Evolutionary conservation across 257 asterid genomes (phyloP), one percentile per base, ranked within the genome.

Genomic region (Coffea eugenioides): DNA sequence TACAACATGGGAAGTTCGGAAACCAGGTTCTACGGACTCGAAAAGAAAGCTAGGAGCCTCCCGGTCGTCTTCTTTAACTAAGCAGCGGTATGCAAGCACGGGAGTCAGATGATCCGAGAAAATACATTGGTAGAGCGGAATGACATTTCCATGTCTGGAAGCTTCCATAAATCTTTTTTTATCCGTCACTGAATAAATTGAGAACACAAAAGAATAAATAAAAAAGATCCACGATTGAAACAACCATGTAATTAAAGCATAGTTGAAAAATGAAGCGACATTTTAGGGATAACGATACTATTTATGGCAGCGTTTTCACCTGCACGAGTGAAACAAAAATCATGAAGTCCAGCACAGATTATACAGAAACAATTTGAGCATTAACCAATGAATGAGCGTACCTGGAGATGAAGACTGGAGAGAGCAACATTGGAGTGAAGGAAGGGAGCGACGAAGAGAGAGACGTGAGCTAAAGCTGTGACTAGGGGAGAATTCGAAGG

Each of bases 71-170:
- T 95, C 98, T 66, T 91, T 91, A 69, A 95, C 98, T 81, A 95
- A 87, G 83, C 99, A 95, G 48, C 99, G 92, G 79, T 95, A 93
- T 48, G 99, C 98, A 73, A 95, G 92, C 82, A 93, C 94, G 15
- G 99, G 99, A 4, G 98, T 95, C 83, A 95, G 83, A 49, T 92
- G 97, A 87, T 95, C 99, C 27, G 98, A 91, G 89, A 95, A 95
- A 73, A 95, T 93, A 89, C 90, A 84, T 83, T 80, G 82, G 80
- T 82, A 88, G 61, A 95, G 51, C 27, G 98, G 99, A 83, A 95
- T 88, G 74, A 91, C 73, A 78, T 95, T 95, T 45, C 96, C 97
- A 13, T 51, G 77, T 64, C 71, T 82, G 4, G 97, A 85, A 18
- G 94, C 97, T 77, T 93, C 96, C 16, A 86, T 31, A 74, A 95